phyloP scores from a whole-genome alignment of 495 filamentous ascomycete species.

The Aspergillus affinis region DNA sequence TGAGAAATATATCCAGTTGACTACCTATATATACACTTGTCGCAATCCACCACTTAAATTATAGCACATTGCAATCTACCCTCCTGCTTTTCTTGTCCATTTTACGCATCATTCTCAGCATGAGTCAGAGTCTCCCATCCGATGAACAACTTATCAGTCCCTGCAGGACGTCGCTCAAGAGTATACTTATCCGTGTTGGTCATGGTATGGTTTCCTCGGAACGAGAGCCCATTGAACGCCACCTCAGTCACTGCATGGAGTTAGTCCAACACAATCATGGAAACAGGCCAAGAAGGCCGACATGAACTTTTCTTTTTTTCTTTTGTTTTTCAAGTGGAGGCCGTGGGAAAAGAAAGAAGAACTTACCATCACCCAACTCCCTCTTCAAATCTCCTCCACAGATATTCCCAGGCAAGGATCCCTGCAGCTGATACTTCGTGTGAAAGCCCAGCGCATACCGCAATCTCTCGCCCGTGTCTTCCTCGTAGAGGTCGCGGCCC shows the following conservation, averaged over 20 bases:
- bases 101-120: constrained; percentile 16
- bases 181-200: constrained; percentile 21
- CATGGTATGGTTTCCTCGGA: constrained; percentile 22
- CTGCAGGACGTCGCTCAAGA: constrained; percentile 15
- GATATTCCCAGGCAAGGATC: constrained; percentile 19
- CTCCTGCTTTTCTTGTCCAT: background rate
- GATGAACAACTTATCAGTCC: constrained; percentile 23
- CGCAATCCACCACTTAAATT: background rate
- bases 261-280: background rate
- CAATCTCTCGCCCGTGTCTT: constrained; percentile 21
- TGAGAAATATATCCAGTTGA: too few relatives aligned
- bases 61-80: background rate
- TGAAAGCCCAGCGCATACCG: constrained; percentile 26
- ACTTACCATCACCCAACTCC: background rate
- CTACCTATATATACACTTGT: too few relatives aligned
- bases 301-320: too few relatives aligned
- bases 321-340: too few relatives aligned
- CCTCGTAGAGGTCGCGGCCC: constrained; percentile 24
- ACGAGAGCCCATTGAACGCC: constrained; percentile 24
- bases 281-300: too few relatives aligned
- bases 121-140: constrained; percentile 30
- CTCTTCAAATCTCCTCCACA: constrained; percentile 16
- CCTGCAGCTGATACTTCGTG: constrained; percentile 15
- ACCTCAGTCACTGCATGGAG: constrained; percentile 23
- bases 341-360: background rate